A percentile compares a stretch with the other conserved stretches of the same genome.
These are phyloP conservation scores for Sequoiadendron giganteum DNA, from an alignment of 75 land plant genomes.

Conservation along the genomic window DNA sequence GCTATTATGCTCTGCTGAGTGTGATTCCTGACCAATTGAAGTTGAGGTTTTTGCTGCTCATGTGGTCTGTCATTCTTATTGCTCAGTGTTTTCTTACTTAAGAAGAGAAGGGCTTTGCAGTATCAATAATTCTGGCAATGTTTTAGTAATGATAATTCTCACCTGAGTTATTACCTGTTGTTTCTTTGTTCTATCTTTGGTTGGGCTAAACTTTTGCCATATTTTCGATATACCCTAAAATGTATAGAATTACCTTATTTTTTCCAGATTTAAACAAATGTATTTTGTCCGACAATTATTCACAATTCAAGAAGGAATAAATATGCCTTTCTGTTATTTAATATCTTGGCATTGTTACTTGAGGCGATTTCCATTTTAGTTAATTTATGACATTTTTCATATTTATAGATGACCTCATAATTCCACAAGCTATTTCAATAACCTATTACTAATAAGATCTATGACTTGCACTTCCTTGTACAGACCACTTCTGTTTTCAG, in stretches of 20 bases:
- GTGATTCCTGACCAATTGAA: no score
- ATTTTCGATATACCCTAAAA: neutral
- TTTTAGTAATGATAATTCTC: neutral
- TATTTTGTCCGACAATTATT: neutral
- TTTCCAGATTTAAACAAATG: neutral
- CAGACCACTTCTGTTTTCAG: slow-evolving; percentile 57
- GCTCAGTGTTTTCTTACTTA: neutral
- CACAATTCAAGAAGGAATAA: neutral
- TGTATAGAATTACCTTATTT: neutral
- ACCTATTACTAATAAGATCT: neutral
- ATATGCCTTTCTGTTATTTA: neutral
- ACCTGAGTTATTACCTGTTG: neutral
- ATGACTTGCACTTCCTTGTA: slow-evolving; percentile 12
- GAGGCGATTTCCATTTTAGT: neutral
- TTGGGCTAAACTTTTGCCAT: neutral
- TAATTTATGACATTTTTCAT: neutral
- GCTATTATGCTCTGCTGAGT: no score
- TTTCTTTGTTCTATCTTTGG: neutral
- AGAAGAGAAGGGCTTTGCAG: slow-evolving; percentile 3
- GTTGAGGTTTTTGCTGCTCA: no score
- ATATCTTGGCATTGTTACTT: neutral
- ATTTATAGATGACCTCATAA: neutral
- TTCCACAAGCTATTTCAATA: neutral
- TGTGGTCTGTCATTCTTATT: no score
- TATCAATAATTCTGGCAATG: neutral